Evolutionary conservation across 768 basidiomycete genomes (phyloP), one percentile per base, ranked within the genome.

Genomic region (Asterophora lycoperdoides): DNA sequence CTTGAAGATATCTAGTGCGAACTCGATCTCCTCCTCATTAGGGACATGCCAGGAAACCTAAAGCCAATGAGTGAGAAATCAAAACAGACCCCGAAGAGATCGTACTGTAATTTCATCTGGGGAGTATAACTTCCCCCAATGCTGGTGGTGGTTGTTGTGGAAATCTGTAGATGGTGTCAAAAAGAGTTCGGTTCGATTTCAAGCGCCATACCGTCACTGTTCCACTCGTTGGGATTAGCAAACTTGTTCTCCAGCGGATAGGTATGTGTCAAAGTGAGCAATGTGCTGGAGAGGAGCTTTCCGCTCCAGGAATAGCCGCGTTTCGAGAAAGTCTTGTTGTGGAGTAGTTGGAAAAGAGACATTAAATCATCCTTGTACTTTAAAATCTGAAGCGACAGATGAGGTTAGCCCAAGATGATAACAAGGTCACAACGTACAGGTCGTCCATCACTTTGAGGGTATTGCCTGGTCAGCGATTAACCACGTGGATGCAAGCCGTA

Each of bases 31-130:
- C n/a, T 74, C 73, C 0, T 66, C 61, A 35, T 72, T 70, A 0
- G 93, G 89, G 6, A 84, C 75, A 65, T 93, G 89, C 92, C 91
- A 95, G 1, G 76, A 75, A 35, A 86, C 62, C 84, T 86, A 48
- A 9, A 36, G 18, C n/a, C 40, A 26, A 14, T 32, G 41, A 48
- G 51, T 28, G 18, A 46, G 23, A 17, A 11, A 29, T 20, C 20
- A 35, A 14, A 23, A n/a, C 32, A 10, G 17, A 7, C n/a, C 7
- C 29, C 26, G 17, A 26, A 8, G 30, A 46, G 14, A 37, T 13
- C 70, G 56, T 58, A 89, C 86, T 64, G 77, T 76, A 52, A 92
- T 78, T 30, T 93, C 85, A 36, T 81, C 75, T 10, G 81, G 72
- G 17, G 71, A 70, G 64, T 88, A 92, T 10, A 85, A 62, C 58